Conservation (phyloP, 2,329 filamentous ascomycete species). For the Talaromyces sp. region DNA sequence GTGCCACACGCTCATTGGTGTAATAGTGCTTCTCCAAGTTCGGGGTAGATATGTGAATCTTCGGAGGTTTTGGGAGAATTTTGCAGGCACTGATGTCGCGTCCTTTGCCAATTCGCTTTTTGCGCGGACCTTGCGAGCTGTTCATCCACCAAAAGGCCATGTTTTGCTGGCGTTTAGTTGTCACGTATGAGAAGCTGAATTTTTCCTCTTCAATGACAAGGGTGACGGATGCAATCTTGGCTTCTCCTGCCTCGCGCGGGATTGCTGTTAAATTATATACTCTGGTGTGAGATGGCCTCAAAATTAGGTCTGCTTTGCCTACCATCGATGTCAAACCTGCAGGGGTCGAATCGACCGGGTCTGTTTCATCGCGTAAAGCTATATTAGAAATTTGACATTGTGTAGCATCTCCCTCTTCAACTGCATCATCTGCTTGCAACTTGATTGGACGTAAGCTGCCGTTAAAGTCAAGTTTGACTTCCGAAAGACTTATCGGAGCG, state of each 20-base stretch:
- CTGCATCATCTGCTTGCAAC: constrained; percentile 28
- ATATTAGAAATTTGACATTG: constrained; percentile 25
- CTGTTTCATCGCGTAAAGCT: constrained; percentile 28
- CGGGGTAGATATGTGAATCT: constrained; percentile 68
- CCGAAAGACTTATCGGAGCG: constrained; percentile 42
- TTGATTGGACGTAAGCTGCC: constrained; percentile 42
- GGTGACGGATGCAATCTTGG: constrained; percentile 58
- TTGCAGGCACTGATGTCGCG: constrained; percentile 54
- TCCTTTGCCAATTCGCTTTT: constrained; percentile 38
- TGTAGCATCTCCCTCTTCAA: constrained; percentile 16
- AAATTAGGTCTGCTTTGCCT: constrained; percentile 57
- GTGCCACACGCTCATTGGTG: constrained; percentile 67
- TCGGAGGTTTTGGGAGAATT: constrained; percentile 83
- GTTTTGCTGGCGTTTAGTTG: constrained; percentile 34
- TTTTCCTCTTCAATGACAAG: constrained; percentile 58
- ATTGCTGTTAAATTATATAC: constrained; percentile 67
- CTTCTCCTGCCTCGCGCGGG: constrained; percentile 76
- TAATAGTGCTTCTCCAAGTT: constrained; percentile 69
- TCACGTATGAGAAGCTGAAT: constrained; percentile 63
- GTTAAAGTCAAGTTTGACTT: constrained; percentile 48
- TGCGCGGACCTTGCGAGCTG: constrained; percentile 26
- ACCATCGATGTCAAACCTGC: constrained; percentile 38
- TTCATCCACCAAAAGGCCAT: constrained; percentile 35
- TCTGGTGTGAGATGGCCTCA: constrained; percentile 61
- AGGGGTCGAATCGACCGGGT: constrained; percentile 20